Percentiles rank a stretch among this genome's conserved stretches.
Conservation (phyloP, 2,329 filamentous ascomycete species). For the Intubia oerlemansii region DNA sequence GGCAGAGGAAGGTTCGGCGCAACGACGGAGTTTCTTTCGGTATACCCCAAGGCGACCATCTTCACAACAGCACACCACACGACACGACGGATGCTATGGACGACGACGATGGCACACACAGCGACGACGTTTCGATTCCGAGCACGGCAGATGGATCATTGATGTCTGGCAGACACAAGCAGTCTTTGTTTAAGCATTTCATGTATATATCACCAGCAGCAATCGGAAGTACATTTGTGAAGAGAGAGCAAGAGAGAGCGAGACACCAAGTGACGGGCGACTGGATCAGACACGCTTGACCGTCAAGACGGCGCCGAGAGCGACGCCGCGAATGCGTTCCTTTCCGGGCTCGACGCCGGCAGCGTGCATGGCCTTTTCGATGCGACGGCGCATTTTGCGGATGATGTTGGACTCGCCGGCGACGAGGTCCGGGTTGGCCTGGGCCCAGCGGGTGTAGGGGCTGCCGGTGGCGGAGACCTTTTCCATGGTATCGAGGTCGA, state of each 20-base stretch:
- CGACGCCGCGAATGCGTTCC: constrained; percentile 7
- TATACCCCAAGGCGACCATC: no score
- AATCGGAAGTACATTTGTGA: neutral
- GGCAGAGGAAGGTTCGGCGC: no score
- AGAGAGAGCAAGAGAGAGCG: no score
- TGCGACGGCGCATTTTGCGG: constrained; percentile 3
- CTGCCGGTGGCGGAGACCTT: constrained; percentile 17
- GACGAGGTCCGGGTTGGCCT: constrained; percentile 19
- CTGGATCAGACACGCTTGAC: no score
- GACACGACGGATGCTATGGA: no score
- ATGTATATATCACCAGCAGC: neutral
- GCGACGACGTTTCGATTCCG: no score
- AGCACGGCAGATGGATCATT: no score
- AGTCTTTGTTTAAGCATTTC: neutral
- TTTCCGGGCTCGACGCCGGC: constrained; percentile 15
- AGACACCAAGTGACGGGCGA: no score
- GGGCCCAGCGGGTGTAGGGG: constrained; percentile 20
- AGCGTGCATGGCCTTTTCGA: constrained; percentile 11
- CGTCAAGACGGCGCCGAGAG: constrained; percentile 1
- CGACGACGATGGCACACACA: no score
- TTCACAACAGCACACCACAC: no score
- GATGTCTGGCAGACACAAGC: neutral
- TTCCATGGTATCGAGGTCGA: constrained; percentile 15
- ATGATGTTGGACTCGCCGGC: constrained; percentile 18
- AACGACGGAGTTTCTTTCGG: no score